Conservation (phyloP, 2,329 filamentous ascomycete species). For the Alternaria metachromatica region DNA sequence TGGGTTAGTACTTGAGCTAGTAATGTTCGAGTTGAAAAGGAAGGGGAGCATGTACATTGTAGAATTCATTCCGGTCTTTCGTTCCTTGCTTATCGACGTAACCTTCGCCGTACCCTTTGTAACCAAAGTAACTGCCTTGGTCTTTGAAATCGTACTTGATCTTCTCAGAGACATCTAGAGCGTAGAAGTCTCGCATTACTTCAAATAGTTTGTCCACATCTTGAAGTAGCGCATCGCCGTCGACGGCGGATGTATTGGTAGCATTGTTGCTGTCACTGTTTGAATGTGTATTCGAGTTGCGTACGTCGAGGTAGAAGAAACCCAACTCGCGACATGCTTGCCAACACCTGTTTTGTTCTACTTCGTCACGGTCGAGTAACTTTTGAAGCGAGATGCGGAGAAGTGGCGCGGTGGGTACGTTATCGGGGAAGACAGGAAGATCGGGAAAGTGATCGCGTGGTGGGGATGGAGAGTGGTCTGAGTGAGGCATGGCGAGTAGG, state of each 20-base stretch:
- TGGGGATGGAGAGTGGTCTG: conserved; percentile 22
- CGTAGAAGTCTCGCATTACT: conserved; percentile 56
- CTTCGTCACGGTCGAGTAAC: conserved; percentile 43
- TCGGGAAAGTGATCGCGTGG: conserved; percentile 28
- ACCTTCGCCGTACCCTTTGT: conserved; percentile 56
- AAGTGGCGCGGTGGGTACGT: conserved; percentile 50
- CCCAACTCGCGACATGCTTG: conserved; percentile 57
- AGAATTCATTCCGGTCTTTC: conserved; percentile 61
- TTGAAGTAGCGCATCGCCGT: conserved; percentile 51
- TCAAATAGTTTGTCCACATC: conserved; percentile 56
- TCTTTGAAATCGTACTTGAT: conserved; percentile 61
- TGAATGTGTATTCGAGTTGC: conserved; percentile 8
- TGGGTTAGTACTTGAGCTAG: not conserved
- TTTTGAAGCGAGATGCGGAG: conserved; percentile 51
- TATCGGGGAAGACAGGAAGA: conserved; percentile 52
- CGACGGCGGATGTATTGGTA: not conserved
- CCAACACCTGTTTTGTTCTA: conserved; percentile 49
- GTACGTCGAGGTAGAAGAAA: conserved; percentile 64
- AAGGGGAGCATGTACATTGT: conserved; percentile 53
- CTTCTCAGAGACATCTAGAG: conserved; percentile 59
- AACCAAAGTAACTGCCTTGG: conserved; percentile 60
- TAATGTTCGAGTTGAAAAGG: not conserved
- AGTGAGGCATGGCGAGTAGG: conserved; percentile 28
- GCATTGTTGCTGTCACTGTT: not conserved
- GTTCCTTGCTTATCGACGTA: conserved; percentile 58